Evolutionary conservation across 2,329 filamentous ascomycete genomes (phyloP).

Genomic region (Alternaria metachromatica): DNA sequence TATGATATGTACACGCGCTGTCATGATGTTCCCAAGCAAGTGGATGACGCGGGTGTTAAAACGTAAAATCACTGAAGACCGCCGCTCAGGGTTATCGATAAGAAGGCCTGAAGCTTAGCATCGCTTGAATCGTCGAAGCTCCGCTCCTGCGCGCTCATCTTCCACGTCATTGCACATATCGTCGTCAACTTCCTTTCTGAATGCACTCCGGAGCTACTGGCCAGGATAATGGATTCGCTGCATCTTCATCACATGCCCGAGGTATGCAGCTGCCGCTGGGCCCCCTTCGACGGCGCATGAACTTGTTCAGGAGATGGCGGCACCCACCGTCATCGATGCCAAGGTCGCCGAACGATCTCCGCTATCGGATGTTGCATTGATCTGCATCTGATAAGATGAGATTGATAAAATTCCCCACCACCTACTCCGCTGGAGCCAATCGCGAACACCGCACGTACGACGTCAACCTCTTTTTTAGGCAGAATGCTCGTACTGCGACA

Average conservation of each 20-base stretch:
- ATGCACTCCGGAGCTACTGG: not conserved
- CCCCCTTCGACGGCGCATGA: not conserved
- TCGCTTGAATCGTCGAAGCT: not conserved
- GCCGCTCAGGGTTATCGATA: not conserved
- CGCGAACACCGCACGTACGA: not conserved
- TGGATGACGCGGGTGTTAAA: not conserved
- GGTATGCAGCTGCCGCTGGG: not conserved
- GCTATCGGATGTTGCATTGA: not conserved
- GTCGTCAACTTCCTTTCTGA: not conserved
- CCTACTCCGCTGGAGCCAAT: not conserved
- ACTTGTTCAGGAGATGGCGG: not conserved
- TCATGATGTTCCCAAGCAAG: not conserved
- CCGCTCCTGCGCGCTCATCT: not conserved
- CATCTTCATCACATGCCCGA: not conserved
- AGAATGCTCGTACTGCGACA: not conserved
- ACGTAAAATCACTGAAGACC: not conserved
- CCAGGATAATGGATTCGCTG: not conserved
- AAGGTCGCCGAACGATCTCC: not conserved
- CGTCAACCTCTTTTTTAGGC: not conserved
- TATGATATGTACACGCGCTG: slow-evolving; percentile 21
- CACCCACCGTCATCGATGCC: not conserved
- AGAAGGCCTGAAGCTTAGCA: not conserved
- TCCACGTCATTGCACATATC: not conserved
- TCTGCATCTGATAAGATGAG: slow-evolving; percentile 7
- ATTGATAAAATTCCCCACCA: not conserved